Evolutionary conservation across 306 rosid genomes (phyloP).

Genomic region (Vigna mungo): DNA sequence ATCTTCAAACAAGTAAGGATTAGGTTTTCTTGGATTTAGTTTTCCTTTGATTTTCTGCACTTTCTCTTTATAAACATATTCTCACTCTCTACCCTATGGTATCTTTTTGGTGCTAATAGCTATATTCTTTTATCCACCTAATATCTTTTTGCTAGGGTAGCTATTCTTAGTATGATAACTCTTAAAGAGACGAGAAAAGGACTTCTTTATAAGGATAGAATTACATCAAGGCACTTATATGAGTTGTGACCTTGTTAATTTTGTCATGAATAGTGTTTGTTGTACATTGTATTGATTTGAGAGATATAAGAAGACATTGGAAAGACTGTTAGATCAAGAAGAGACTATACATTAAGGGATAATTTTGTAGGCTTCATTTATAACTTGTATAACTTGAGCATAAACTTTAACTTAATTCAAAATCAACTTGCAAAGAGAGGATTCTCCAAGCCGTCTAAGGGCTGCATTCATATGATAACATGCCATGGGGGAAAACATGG

Average conservation of each 20-base stretch:
- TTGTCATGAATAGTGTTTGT: background rate
- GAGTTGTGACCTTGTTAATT: background rate
- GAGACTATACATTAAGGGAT: too few relatives aligned
- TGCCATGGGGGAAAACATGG: too few relatives aligned
- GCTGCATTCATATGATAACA: too few relatives aligned
- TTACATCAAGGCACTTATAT: background rate
- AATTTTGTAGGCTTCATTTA: too few relatives aligned
- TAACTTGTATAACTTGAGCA: too few relatives aligned
- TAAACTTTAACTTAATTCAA: too few relatives aligned
- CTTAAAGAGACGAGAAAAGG: background rate
- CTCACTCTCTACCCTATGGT: conserved; percentile 35
- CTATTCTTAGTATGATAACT: background rate
- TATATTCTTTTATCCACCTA: background rate
- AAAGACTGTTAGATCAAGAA: background rate
- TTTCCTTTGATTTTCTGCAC: conserved; percentile 28
- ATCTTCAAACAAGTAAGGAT: conserved; percentile 81
- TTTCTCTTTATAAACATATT: conserved; percentile 13
- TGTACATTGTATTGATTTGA: background rate
- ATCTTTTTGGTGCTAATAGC: conserved; percentile 6
- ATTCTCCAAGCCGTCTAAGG: too few relatives aligned
- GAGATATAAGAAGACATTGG: background rate
- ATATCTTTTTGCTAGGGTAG: background rate
- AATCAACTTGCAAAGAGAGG: too few relatives aligned
- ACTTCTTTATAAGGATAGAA: background rate
- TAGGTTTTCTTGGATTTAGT: background rate